Evolutionary conservation across 176 grass and related monocot species (phyloP), one percentile per base, ranked within the genome.

Genomic region (Tillandsia fasciculata): DNA sequence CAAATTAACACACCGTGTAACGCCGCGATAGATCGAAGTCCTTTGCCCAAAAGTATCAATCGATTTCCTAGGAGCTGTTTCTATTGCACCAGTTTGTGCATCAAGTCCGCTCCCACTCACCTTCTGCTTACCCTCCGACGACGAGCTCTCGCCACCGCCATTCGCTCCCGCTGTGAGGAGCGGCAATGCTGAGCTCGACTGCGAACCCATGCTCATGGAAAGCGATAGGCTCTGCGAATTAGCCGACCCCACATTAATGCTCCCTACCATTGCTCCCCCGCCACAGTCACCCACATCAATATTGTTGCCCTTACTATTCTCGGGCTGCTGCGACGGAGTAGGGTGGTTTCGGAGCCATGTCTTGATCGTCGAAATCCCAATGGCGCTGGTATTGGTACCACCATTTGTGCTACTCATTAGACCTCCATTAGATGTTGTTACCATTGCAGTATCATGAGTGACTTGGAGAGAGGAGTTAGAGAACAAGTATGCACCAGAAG

Each of bases 1-100:
- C 27, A 71, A 68, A 42, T 22, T 13, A 53, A 53, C 49, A 7
- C 57, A 96, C 94, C 89, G 93, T 11, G 94, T 99, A 13, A 99
- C 94, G 0, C 94, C 94, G 0, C 90, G 89, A 76, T 99, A 99
- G 51, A 99, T 99, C 48, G 94, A 99, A 8, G 94, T 99, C 15
- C 94, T 83, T 63, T 99, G 94, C 29, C 94, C 94, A 50, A 99
- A 99, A 50, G 94, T 99, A 77, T 99, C 89, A 5, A 79, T 82
- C 0, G 89, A 73, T 65, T 92, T 93, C 75, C 87, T 90, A 3
- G 81, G 74, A 57, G 75, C 51, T 2, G 59, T 47, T 23, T 77
- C 75, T n/a, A 69, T 63, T 59, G 52, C 65, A 57, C 51, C 74
- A 10, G 17, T 61, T 26, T 77, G 74, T 5, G 84, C 81, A 80